These are phyloP conservation scores for Macrophomina pseudophaseolina DNA, from an alignment of 2,329 filamentous ascomycete species.

Conservation along the genomic window DNA sequence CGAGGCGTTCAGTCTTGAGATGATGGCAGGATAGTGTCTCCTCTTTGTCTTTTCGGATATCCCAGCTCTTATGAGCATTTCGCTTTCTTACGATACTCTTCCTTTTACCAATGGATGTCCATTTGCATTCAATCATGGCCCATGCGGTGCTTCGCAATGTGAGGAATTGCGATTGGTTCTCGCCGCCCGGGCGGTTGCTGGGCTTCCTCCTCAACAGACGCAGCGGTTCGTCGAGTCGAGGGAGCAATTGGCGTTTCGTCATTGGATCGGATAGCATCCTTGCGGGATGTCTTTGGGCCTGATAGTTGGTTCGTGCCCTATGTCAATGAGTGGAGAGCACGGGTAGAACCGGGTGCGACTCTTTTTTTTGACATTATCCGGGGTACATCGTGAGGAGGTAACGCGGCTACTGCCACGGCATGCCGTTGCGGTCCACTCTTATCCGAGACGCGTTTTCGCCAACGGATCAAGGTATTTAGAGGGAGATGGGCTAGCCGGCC, in stretches of 20 bases:
- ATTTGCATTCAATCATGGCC: background rate
- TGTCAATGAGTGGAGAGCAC: background rate
- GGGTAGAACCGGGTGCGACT: constrained; percentile 12
- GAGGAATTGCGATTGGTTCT: background rate
- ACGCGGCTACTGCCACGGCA: background rate
- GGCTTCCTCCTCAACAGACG: too few species aligned
- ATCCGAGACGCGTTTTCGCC: background rate
- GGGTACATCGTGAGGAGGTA: background rate
- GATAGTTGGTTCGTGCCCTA: background rate
- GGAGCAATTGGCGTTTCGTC: background rate
- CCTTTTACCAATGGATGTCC: background rate
- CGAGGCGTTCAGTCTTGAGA: background rate
- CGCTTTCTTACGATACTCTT: background rate
- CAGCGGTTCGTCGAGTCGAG: too few species aligned
- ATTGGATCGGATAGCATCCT: background rate
- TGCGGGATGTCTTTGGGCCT: background rate
- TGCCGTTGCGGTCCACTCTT: background rate
- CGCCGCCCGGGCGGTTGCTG: too few species aligned
- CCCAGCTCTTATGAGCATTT: constrained; percentile 19
- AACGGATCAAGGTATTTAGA: background rate
- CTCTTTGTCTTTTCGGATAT: constrained; percentile 9
- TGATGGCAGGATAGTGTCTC: background rate
- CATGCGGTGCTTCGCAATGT: background rate
- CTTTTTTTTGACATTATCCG: background rate
- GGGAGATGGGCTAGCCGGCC: background rate